Evolutionary conservation across 1,284 basidiomycete species (phyloP).

Genomic region (Boletus sp.): DNA sequence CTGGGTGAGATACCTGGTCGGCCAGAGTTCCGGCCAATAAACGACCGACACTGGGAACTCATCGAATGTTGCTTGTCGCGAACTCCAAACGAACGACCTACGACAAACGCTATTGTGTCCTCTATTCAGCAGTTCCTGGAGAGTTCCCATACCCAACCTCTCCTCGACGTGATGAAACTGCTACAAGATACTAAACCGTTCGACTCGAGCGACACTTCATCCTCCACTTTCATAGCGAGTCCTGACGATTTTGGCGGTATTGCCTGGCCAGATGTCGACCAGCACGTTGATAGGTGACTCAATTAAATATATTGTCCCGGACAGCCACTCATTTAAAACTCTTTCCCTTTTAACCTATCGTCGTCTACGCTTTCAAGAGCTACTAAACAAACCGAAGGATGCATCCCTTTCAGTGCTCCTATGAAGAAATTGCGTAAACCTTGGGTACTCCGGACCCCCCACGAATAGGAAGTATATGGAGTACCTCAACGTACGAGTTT

Average conservation of each 20-base stretch:
- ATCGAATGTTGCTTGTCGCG: slow-evolving; percentile 3
- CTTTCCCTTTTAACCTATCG: too few relatives aligned
- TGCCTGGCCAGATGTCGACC: too few relatives aligned
- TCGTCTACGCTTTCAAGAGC: not conserved
- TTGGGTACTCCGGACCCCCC: not conserved
- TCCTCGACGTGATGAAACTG: not conserved
- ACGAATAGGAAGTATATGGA: not conserved
- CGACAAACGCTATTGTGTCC: not conserved
- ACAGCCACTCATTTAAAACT: too few relatives aligned
- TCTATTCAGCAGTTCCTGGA: not conserved
- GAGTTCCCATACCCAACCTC: not conserved
- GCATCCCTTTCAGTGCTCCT: not conserved
- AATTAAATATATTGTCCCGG: too few relatives aligned
- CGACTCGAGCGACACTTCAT: not conserved
- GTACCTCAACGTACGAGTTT: not conserved
- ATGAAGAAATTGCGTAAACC: not conserved
- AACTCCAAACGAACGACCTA: not conserved
- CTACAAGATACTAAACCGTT: not conserved
- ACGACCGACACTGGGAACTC: slow-evolving; percentile 10
- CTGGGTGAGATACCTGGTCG: not conserved
- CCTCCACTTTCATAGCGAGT: not conserved
- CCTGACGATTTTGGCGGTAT: too few relatives aligned
- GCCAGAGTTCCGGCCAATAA: not conserved
- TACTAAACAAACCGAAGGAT: not conserved
- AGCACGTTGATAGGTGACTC: too few relatives aligned